Conservation (phyloP, 2,329 filamentous ascomycete species). For the Colletotrichum kahawae region DNA sequence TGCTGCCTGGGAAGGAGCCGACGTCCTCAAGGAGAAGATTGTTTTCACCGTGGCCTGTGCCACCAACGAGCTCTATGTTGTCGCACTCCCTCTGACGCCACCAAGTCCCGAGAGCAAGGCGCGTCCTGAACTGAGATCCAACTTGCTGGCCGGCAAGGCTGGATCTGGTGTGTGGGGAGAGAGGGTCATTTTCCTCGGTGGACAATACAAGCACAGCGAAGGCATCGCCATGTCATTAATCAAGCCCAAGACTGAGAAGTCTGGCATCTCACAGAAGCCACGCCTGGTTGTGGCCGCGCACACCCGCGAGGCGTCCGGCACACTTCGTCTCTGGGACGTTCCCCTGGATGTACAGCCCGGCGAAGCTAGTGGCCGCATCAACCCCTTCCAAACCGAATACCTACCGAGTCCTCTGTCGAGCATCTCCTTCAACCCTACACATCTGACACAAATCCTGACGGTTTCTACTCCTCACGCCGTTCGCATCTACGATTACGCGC, state of each 20-base stretch:
- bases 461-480: conserved; percentile 61
- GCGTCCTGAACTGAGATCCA: conserved; percentile 55
- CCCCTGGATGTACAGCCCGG: conserved; percentile 48
- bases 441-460: conserved; percentile 62
- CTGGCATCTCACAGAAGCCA: conserved; percentile 21
- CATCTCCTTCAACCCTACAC: conserved; percentile 66
- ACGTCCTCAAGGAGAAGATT: conserved; percentile 60
- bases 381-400: conserved; percentile 66
- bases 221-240: conserved; percentile 61
- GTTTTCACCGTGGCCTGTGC: conserved; percentile 66
- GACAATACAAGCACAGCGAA: conserved; percentile 57
- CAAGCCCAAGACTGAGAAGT: conserved; percentile 38
- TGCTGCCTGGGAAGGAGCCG: conserved; percentile 49
- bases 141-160: conserved; percentile 57
- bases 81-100: conserved; percentile 65
- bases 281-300: conserved; percentile 65
- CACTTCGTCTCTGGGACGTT: conserved; percentile 63
- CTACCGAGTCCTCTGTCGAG: conserved; percentile 58
- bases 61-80: conserved; percentile 59
- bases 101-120: conserved; percentile 65
- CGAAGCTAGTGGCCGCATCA: conserved; percentile 30
- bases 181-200: conserved; percentile 56
- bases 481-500: conserved; percentile 66
- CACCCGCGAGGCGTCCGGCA: conserved; percentile 63
- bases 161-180: conserved; percentile 70